phyloP scores from a whole-genome alignment of 495 filamentous ascomycete genomes.

The Geopyxis carbonaria region DNA sequence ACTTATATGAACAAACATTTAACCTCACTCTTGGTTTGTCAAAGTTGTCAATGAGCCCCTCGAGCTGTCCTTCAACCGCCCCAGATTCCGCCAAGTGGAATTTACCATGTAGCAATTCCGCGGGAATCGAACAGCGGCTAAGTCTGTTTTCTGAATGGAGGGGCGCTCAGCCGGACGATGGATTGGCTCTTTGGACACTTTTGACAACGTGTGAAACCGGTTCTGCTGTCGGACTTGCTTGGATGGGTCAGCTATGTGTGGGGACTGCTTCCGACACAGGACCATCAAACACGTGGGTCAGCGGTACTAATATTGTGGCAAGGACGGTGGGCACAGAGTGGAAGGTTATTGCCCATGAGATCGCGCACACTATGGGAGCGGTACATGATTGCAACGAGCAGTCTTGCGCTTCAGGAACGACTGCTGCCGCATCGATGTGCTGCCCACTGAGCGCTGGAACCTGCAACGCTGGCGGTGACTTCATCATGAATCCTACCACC shows the following conservation, averaged over 20 bases:
- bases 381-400: conserved; percentile 70
- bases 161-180: conserved; percentile 46
- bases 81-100: conserved; percentile 64
- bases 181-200: conserved; percentile 85
- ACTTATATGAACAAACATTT: conserved; percentile 74
- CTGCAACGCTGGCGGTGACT: conserved; percentile 61
- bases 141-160: conserved; percentile 84
- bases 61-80: conserved; percentile 47
- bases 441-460: conserved; percentile 55
- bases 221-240: conserved; percentile 78
- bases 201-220: conserved; percentile 72
- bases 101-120: conserved; percentile 42
- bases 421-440: conserved; percentile 57
- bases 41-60: conserved; percentile 60
- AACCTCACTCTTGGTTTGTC: conserved; percentile 82
- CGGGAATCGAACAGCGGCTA: conserved; percentile 58
- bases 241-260: conserved; percentile 78
- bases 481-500: conserved; percentile 93
- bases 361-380: conserved; percentile 88
- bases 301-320: conserved; percentile 79
- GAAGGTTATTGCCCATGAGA: conserved; percentile 94
- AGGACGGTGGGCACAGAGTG: conserved; percentile 70
- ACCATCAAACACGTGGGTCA: conserved; percentile 28
- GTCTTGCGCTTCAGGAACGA: conserved; percentile 45
- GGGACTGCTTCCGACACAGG: conserved; percentile 31